phyloP scores from a whole-genome alignment of 208 protist genomes.

The Leptomonas seymouri region DNA sequence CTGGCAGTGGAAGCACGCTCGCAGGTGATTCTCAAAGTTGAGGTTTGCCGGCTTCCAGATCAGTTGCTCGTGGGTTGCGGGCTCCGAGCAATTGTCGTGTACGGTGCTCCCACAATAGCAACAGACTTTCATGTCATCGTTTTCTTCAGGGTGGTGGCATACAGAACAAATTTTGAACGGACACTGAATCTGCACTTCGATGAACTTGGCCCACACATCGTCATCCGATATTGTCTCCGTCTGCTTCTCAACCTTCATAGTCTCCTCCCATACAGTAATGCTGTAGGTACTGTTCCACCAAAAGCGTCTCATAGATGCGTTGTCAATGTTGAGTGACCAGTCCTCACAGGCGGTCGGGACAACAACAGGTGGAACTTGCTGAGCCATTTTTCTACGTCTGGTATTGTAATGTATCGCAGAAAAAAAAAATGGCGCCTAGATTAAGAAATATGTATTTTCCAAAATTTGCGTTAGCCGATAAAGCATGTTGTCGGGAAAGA shows the following conservation, averaged over 20 bases:
- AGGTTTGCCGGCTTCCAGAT: slow-evolving; percentile 71
- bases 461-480: too few species aligned
- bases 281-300: slow-evolving; percentile 84
- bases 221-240: slow-evolving; percentile 40
- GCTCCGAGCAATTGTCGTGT: slow-evolving; percentile 57
- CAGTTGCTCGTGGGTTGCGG: slow-evolving; percentile 48
- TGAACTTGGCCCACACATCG: slow-evolving; percentile 70
- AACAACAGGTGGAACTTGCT: slow-evolving; percentile 15
- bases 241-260: slow-evolving; percentile 38
- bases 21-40: slow-evolving; percentile 40
- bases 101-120: slow-evolving; percentile 78
- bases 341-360: slow-evolving; percentile 62
- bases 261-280: slow-evolving; percentile 71
- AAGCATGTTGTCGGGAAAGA: neutral
- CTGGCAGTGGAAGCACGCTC: slow-evolving; percentile 67
- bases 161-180: slow-evolving; percentile 76
- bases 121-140: slow-evolving; percentile 75
- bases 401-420: neutral
- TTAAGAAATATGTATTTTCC: too few species aligned
- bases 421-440: too few species aligned
- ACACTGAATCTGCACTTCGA: slow-evolving; percentile 57
- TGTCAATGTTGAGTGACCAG: slow-evolving; percentile 77
- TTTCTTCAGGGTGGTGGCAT: slow-evolving; percentile 62
- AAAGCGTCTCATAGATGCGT: slow-evolving; percentile 43
- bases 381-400: slow-evolving; percentile 14